These are phyloP conservation scores for Colletotrichum echinochloae DNA, from an alignment of 2,329 filamentous ascomycete genomes.

Conservation along the genomic window DNA sequence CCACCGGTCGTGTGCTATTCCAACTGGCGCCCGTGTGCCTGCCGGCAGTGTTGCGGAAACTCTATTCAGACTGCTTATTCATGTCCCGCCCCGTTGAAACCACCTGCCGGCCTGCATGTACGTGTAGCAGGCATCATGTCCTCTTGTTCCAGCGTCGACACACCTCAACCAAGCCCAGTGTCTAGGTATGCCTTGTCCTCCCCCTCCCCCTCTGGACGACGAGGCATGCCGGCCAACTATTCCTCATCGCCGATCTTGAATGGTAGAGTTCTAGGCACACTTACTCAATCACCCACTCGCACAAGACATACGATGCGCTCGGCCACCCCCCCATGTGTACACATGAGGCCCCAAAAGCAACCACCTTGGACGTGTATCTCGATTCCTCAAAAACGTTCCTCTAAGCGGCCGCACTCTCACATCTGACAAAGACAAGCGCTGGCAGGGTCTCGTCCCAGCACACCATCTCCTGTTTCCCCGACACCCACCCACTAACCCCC, in stretches of 20 bases:
- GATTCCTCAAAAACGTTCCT: background rate
- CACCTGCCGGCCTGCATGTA: background rate
- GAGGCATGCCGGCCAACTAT: conserved; percentile 18
- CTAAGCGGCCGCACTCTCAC: background rate
- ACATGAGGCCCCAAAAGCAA: too few species aligned
- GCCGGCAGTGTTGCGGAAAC: conserved; percentile 2
- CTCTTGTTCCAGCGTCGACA: background rate
- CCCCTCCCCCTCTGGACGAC: background rate
- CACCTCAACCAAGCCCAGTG: background rate
- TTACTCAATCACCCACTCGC: background rate
- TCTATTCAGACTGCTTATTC: background rate
- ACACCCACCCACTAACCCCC: background rate
- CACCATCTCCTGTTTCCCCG: background rate
- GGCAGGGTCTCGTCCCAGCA: background rate
- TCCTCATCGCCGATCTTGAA: conserved; percentile 22
- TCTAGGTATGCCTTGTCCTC: conserved; percentile 5
- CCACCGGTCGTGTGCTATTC: background rate
- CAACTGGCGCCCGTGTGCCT: background rate
- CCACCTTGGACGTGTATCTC: background rate
- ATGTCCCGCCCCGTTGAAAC: background rate
- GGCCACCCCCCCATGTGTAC: background rate
- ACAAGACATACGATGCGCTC: background rate
- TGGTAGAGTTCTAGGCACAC: background rate
- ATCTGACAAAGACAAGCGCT: background rate
- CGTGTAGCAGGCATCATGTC: background rate